Conservation (phyloP, 1,284 basidiomycete species). For the Ceratobasidium sp. region DNA sequence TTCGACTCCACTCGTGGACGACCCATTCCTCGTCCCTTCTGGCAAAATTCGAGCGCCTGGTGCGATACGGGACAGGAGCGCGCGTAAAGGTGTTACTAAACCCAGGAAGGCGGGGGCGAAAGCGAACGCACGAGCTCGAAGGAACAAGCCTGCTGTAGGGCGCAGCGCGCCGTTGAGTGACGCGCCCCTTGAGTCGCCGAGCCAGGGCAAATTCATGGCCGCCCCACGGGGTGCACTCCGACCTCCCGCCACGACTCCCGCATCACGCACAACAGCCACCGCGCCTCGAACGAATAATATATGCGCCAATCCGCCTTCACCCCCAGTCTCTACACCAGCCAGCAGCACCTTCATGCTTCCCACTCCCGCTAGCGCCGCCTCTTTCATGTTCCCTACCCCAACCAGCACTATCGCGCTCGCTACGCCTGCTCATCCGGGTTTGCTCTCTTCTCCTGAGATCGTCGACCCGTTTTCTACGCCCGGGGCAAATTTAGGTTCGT, state of each 20-base stretch:
- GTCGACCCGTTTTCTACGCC: not conserved
- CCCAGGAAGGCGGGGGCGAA: not conserved
- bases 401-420: not conserved
- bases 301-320: not conserved
- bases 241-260: no score
- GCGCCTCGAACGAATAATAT: not conserved
- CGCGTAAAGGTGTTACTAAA: not conserved
- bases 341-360: conserved; percentile 4
- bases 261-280: no score
- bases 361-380: not conserved
- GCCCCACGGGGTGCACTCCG: no score
- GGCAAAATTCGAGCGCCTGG: not conserved
- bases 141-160: not conserved
- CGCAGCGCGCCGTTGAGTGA: no score
- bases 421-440: not conserved
- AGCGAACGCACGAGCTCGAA: not conserved
- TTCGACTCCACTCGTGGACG: conserved; percentile 19
- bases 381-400: conserved; percentile 13
- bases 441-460: conserved; percentile 29
- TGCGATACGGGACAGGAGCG: no score
- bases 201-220: no score
- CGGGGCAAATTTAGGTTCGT: no score
- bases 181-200: no score
- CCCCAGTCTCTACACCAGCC: not conserved
- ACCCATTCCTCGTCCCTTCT: conserved; percentile 25